phyloP scores from a whole-genome alignment of 1,139 yeast species.

The Scheffersomyces titani region DNA sequence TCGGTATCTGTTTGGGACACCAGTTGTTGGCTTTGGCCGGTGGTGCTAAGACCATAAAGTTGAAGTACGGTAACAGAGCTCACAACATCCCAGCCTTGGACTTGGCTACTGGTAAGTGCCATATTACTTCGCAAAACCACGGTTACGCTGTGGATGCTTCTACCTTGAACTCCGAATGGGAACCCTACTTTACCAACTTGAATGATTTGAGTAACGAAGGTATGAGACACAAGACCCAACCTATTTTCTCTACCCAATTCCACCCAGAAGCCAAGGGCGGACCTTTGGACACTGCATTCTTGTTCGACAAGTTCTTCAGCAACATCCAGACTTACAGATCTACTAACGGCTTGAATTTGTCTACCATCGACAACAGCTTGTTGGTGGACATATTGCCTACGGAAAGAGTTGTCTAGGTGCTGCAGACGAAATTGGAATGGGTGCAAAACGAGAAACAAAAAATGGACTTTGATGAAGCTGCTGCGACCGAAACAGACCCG shows the following conservation, averaged over 20 bases:
- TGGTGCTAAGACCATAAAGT: constrained; percentile 89
- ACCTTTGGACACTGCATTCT: constrained; percentile 86
- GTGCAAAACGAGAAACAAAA: constrained; percentile 1
- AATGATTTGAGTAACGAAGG: constrained; percentile 97
- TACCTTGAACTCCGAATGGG: constrained; percentile 79
- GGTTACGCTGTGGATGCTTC: constrained; percentile 93
- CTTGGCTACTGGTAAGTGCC: constrained; percentile 85
- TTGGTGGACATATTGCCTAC: constrained; percentile 81
- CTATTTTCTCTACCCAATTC: constrained; percentile 94
- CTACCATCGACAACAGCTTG: constrained; percentile 52
- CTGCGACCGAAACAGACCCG: background rate
- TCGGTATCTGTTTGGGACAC: constrained; percentile 97
- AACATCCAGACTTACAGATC: constrained; percentile 62
- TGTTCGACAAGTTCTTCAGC: constrained; percentile 86
- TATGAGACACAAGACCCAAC: constrained; percentile 82
- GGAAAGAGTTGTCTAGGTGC: constrained; percentile 64
- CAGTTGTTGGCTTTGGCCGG: constrained; percentile 92
- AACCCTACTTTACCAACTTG: constrained; percentile 82
- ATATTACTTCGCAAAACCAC: constrained; percentile 97
- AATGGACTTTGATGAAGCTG: background rate
- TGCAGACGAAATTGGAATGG: constrained; percentile 4
- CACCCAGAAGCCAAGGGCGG: constrained; percentile 99
- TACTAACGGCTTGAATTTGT: constrained; percentile 44
- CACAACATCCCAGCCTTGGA: constrained; percentile 97
- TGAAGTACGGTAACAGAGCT: constrained; percentile 98